These are phyloP conservation scores for Colletotrichum melonis DNA, from an alignment of 2,329 filamentous ascomycete species.

Conservation along the genomic window DNA sequence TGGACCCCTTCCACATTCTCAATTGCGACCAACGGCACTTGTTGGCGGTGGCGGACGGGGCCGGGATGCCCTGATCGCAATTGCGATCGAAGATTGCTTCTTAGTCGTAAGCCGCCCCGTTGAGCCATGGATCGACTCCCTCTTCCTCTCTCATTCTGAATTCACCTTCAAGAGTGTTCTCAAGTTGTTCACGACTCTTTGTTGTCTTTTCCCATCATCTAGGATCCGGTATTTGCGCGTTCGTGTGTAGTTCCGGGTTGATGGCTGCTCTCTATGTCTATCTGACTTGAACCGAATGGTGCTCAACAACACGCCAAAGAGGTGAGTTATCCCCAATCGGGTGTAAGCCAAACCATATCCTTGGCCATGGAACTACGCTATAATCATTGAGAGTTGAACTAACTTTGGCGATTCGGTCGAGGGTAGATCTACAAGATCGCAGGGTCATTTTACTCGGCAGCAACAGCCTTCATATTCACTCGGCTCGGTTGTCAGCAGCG, in stretches of 20 bases:
- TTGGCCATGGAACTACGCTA: not conserved
- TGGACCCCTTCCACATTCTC: conserved; percentile 3
- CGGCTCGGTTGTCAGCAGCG: conserved; percentile 26
- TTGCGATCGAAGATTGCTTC: conserved; percentile 36
- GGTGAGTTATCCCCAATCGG: conserved; percentile 27
- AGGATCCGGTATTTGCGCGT: not conserved
- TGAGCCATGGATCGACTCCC: conserved; percentile 24
- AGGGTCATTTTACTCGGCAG: conserved; percentile 32
- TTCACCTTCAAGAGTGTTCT: not conserved
- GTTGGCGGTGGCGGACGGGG: conserved; percentile 29
- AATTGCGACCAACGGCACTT: conserved; percentile 27
- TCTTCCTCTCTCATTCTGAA: conserved; percentile 28
- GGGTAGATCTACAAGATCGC: conserved; percentile 35
- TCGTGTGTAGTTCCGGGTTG: conserved; percentile 22
- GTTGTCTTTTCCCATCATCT: not conserved
- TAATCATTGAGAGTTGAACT: not conserved
- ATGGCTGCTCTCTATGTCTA: conserved; percentile 32
- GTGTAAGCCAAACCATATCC: not conserved
- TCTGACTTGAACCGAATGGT: conserved; percentile 36
- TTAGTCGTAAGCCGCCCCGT: conserved; percentile 35
- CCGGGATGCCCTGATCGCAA: conserved; percentile 34
- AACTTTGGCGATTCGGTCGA: not conserved
- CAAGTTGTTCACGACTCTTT: not conserved
- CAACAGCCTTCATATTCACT: conserved; percentile 31
- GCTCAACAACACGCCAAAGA: conserved; percentile 36